Conservation (phyloP, 768 basidiomycete genomes). For the Suillus tomentosus region DNA sequence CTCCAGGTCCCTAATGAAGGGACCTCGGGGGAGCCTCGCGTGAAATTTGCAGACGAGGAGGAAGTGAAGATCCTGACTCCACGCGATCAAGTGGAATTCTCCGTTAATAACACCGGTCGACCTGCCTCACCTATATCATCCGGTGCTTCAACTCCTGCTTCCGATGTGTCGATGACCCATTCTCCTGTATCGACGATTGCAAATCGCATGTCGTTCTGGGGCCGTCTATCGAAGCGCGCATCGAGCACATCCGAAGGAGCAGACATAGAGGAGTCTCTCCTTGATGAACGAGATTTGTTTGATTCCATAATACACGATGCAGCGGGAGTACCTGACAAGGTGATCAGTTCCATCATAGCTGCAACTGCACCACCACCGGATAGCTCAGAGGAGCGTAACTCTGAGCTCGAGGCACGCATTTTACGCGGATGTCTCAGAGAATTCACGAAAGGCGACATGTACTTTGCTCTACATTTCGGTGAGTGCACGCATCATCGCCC, state of each 20-base stretch:
- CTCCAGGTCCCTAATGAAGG: constrained; percentile 24
- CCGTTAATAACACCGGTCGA: constrained; percentile 9
- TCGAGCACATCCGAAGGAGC: constrained; percentile 22
- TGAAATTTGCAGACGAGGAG: constrained; percentile 55
- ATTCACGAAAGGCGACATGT: constrained; percentile 86
- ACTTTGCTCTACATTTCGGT: constrained; percentile 88
- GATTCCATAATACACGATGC: constrained; percentile 45
- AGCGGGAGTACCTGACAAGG: constrained; percentile 50
- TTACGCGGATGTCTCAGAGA: constrained; percentile 76
- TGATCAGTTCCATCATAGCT: constrained; percentile 58
- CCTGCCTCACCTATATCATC: constrained; percentile 38
- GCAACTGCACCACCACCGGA: constrained; percentile 63
- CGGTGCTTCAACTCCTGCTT: constrained; percentile 56
- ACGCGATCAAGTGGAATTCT: constrained; percentile 9
- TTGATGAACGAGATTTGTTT: constrained; percentile 27
- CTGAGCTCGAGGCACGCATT: constrained; percentile 82
- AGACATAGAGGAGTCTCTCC: constrained; percentile 15
- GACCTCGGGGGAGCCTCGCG: constrained; percentile 34
- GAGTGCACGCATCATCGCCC: constrained; percentile 21
- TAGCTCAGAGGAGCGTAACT: constrained; percentile 65
- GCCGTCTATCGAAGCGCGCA: constrained; percentile 53
- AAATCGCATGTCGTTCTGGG: constrained; percentile 76
- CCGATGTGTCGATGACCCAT: constrained; percentile 43
- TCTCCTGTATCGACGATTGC: constrained; percentile 63
- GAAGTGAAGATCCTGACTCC: constrained; percentile 50